Conservation (phyloP, 495 filamentous ascomycete species). For the Podospora australis region DNA sequence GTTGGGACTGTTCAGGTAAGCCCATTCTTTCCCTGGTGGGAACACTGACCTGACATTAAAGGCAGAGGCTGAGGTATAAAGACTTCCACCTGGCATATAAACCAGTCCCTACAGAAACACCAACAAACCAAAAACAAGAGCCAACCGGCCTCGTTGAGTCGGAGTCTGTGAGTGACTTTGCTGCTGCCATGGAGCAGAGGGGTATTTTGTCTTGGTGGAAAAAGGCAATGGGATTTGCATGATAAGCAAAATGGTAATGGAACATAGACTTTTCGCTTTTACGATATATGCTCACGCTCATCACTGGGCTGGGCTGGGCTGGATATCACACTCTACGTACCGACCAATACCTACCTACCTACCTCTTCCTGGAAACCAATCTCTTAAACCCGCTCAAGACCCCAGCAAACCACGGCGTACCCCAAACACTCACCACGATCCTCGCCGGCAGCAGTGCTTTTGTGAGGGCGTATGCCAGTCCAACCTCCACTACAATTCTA, state of each 20-base stretch:
- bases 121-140: slow-evolving; percentile 2
- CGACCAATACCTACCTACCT: not conserved
- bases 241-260: not conserved
- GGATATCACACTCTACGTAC: too few species aligned
- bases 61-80: slow-evolving; percentile 27
- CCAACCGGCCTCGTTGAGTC: slow-evolving; percentile 21
- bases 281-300: too few species aligned
- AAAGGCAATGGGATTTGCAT: slow-evolving; percentile 23
- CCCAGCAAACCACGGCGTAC: slow-evolving; percentile 90
- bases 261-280: not conserved
- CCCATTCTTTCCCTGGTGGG: not conserved
- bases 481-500: slow-evolving; percentile 60
- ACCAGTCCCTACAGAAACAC: slow-evolving; percentile 13
- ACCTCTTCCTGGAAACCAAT: not conserved
- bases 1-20: slow-evolving; percentile 27
- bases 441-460: slow-evolving; percentile 76
- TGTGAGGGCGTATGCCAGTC: slow-evolving; percentile 80
- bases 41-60: not conserved
- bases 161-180: slow-evolving; percentile 22
- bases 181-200: slow-evolving; percentile 22
- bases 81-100: slow-evolving; percentile 25
- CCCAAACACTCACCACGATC: slow-evolving; percentile 72
- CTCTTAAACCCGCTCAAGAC: slow-evolving; percentile 29
- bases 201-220: slow-evolving; percentile 24
- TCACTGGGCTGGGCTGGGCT: too few species aligned